phyloP scores from a whole-genome alignment of 495 filamentous ascomycete genomes.

The Penicillium canescens region DNA sequence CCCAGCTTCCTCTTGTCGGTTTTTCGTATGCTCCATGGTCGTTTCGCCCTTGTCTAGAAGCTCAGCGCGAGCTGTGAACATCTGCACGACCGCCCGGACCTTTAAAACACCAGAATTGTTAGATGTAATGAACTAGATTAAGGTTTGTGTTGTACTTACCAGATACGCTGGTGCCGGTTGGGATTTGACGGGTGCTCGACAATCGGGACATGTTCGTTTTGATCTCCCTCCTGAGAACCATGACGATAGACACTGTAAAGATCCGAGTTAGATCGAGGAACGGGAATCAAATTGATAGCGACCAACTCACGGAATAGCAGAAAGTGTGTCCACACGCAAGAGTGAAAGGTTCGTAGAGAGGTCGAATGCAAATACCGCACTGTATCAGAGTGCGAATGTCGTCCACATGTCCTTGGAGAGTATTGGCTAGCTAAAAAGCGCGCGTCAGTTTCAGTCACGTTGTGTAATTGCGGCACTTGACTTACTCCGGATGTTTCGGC shows the following conservation, averaged over 20 bases:
- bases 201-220: slow-evolving; percentile 73
- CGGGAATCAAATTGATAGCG: neutral
- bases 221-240: slow-evolving; percentile 63
- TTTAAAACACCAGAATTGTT: slow-evolving; percentile 27
- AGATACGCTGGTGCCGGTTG: slow-evolving; percentile 71
- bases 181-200: slow-evolving; percentile 57
- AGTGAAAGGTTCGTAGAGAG: slow-evolving; percentile 72
- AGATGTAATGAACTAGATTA: neutral
- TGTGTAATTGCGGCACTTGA: neutral
- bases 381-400: slow-evolving; percentile 52
- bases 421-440: slow-evolving; percentile 40
- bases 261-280: slow-evolving; percentile 16
- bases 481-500: slow-evolving; percentile 38
- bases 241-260: slow-evolving; percentile 57
- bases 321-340: slow-evolving; percentile 74
- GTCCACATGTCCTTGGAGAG: slow-evolving; percentile 51
- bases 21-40: slow-evolving; percentile 56
- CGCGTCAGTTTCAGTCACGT: slow-evolving; percentile 10
- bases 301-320: slow-evolving; percentile 61
- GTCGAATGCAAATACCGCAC: slow-evolving; percentile 68
- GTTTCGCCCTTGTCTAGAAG: slow-evolving; percentile 64
- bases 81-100: slow-evolving; percentile 67
- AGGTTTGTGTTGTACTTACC: slow-evolving; percentile 36
- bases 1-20: slow-evolving; percentile 62
- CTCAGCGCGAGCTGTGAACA: slow-evolving; percentile 64